Base-by-base conservation (phyloP, 495 filamentous ascomycete genomes). In the Letharia lupina region DNA sequence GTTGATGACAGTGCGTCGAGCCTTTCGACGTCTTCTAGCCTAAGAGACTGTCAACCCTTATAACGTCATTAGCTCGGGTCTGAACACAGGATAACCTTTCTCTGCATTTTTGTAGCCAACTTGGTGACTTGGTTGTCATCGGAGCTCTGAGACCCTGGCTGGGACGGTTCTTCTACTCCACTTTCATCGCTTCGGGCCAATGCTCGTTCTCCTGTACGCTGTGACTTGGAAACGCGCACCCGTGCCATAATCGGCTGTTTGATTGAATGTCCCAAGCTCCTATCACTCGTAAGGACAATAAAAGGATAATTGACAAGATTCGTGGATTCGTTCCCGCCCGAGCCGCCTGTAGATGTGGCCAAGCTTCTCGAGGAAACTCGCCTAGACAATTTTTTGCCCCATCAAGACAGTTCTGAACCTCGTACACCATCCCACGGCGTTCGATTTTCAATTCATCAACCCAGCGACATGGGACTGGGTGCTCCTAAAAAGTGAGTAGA, bases 391-490 rank as follows among this genome's bases (percentile, higher is more conserved):
- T 11, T 15, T 12, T 44, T 8, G 13, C 6, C 10, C 23, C 23
- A 28, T 28, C 23, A 28, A 28, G 23, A 28, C 23, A 28, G 23
- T 28, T 28, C 23, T 28, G 23, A 28, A 28, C 23, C 23, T 28
- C 23, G 23, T 28, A 28, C 23, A 28, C 23, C 1, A 28, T 11
- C 12, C 41, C 13, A 7, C 41, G 12, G 41, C 8, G 37, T 44
- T 44, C 5, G 5, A 4, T 47, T 20, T 20, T 3, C 23, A 28
- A 0, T 52, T 18, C 28, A 35, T 18, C 31, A 57, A 37, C 7
- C 31, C 31, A 18, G 15, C 13, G 18, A 28, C 12, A 93, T 93
- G 90, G 89, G 90, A 75, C 84, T 93, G 69, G 83, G 89, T 70
- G 89, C 75, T 47, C 85, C 87, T 62, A 83, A 83, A 70, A 90